Evolutionary conservation across 371 early-diverging fungal species (phyloP).

Genomic region (Edhazardia aedis): DNA sequence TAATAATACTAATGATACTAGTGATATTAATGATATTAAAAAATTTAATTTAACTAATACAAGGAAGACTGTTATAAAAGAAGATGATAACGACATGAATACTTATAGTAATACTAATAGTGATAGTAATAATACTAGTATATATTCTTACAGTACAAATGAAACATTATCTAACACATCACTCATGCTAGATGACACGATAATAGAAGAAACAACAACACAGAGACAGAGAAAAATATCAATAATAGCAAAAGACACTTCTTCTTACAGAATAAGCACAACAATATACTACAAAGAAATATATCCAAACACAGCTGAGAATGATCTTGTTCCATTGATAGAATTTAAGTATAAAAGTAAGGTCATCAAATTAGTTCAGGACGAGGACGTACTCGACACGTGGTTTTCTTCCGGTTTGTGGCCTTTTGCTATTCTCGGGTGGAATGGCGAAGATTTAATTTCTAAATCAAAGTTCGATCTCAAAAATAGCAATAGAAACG

Average conservation of each 20-base stretch:
- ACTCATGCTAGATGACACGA: too few species aligned
- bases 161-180: too few species aligned
- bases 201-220: too few species aligned
- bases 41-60: not conserved
- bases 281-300: too few species aligned
- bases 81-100: not conserved
- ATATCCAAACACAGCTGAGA: not conserved
- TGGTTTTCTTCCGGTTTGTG: conserved; percentile 97
- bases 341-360: conserved; percentile 46
- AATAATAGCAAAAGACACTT: too few species aligned
- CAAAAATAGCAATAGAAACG: too few species aligned
- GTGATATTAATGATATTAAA: not conserved
- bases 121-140: not conserved
- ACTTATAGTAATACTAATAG: not conserved
- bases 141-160: too few species aligned
- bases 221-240: too few species aligned
- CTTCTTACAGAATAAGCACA: conserved; percentile 30
- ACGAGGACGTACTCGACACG: conserved; percentile 92
- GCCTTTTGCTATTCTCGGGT: conserved; percentile 88
- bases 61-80: not conserved
- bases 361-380: conserved; percentile 51
- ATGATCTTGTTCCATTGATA: not conserved
- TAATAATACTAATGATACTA: not conserved
- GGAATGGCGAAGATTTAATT: too few species aligned
- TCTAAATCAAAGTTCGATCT: too few species aligned